Evolutionary conservation across 345 rosid genomes (phyloP).

Genomic region (Turritis glabra): DNA sequence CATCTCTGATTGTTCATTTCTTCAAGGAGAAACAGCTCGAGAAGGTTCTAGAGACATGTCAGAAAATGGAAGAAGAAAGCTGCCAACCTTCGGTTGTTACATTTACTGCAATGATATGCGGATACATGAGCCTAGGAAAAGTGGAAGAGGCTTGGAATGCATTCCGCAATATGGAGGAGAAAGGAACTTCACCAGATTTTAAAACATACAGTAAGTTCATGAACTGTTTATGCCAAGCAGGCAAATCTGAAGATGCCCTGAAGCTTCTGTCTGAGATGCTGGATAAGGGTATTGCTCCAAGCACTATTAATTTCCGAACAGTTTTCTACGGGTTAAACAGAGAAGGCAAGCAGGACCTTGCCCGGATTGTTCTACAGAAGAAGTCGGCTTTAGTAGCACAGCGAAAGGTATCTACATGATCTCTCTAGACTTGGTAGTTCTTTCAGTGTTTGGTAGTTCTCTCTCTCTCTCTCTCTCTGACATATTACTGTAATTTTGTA

Average conservation of each 20-base stretch:
- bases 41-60: constrained; percentile 50
- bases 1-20: constrained; percentile 67
- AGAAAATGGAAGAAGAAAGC: constrained; percentile 54
- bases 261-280: constrained; percentile 63
- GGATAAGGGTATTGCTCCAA: constrained; percentile 60
- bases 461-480: constrained; percentile 25
- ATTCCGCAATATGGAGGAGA: constrained; percentile 46
- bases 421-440: too few species aligned
- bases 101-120: constrained; percentile 66
- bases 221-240: constrained; percentile 53
- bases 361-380: constrained; percentile 48
- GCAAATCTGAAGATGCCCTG: constrained; percentile 68
- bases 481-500: not conserved
- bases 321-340: constrained; percentile 69
- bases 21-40: constrained; percentile 61
- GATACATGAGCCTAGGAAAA: constrained; percentile 58
- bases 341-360: constrained; percentile 72
- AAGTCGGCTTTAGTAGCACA: constrained; percentile 52
- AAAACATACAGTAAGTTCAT: constrained; percentile 72
- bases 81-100: constrained; percentile 67
- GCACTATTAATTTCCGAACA: constrained; percentile 61
- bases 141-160: constrained; percentile 57
- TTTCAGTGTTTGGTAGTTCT: too few species aligned
- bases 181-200: constrained; percentile 70
- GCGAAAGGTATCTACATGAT: constrained; percentile 47